Conservation (phyloP, 2,329 filamentous ascomycete species). For the Aspergillaceae sp. region DNA sequence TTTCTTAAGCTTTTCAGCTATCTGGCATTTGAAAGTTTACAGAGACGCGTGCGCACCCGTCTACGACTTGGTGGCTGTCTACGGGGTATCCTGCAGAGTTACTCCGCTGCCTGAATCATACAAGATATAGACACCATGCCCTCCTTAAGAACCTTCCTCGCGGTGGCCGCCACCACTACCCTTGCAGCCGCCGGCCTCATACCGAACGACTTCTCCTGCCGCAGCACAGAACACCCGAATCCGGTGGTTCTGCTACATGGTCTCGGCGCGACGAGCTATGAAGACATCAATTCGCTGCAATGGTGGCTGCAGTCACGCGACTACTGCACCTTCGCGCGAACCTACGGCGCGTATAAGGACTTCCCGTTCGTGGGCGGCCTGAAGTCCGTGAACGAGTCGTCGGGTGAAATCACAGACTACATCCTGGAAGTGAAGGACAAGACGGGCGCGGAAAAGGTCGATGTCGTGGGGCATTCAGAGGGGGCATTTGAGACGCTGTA, state of each 20-base stretch:
- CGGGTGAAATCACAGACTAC: slow-evolving; percentile 33
- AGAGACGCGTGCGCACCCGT: no score
- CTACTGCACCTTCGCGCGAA: slow-evolving; percentile 37
- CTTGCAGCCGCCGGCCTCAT: slow-evolving; percentile 13
- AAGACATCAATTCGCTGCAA: slow-evolving; percentile 30
- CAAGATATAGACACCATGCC: neutral
- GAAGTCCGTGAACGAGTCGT: slow-evolving; percentile 30
- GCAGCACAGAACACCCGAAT: slow-evolving; percentile 18
- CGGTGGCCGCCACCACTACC: slow-evolving; percentile 4
- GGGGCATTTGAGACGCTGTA: slow-evolving; percentile 36
- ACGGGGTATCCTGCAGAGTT: no score
- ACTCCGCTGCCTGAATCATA: no score
- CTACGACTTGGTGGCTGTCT: no score
- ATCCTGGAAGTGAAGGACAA: slow-evolving; percentile 27
- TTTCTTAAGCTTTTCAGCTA: neutral
- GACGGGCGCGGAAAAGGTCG: slow-evolving; percentile 31
- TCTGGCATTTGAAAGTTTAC: no score
- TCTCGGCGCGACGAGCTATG: slow-evolving; percentile 30
- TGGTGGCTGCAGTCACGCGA: slow-evolving; percentile 28
- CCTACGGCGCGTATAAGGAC: slow-evolving; percentile 33
- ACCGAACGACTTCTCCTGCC: slow-evolving; percentile 28
- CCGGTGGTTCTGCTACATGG: slow-evolving; percentile 31
- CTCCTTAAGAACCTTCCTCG: slow-evolving; percentile 5
- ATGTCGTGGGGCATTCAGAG: slow-evolving; percentile 39
- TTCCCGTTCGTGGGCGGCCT: slow-evolving; percentile 35